Evolutionary conservation across 2,329 filamentous ascomycete species (phyloP).

Genomic region (Botrytis tulipae): DNA sequence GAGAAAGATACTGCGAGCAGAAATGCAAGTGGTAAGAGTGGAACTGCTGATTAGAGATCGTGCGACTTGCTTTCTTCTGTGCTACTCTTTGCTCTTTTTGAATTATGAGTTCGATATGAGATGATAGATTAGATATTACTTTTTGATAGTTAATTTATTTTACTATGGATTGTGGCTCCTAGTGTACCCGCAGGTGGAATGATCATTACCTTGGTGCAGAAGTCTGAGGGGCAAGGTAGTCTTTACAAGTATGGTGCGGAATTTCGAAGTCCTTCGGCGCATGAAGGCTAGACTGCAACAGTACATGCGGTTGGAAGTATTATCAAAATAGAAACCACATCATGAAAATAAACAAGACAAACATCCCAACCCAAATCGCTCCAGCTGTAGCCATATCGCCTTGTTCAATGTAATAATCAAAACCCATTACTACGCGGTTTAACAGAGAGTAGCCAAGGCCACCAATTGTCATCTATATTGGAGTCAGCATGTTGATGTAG

Average conservation of each 20-base stretch:
- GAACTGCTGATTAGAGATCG: slow-evolving; percentile 39
- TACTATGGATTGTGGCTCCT: background rate
- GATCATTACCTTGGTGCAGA: background rate
- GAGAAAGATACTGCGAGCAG: slow-evolving; percentile 50
- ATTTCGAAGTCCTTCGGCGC: background rate
- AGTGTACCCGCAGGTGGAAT: background rate
- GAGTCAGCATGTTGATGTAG: no score
- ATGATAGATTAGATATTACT: background rate
- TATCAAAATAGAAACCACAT: background rate
- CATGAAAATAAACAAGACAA: background rate
- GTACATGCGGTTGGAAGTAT: background rate
- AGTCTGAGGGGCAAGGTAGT: background rate
- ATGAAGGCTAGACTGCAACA: background rate
- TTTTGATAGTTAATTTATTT: background rate
- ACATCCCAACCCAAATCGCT: background rate
- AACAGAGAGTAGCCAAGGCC: no score
- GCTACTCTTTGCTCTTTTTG: background rate
- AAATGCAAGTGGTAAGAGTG: slow-evolving; percentile 59
- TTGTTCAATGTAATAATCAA: background rate
- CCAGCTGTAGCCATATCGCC: background rate
- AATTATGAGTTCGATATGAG: background rate
- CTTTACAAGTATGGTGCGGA: background rate
- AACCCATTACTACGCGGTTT: no score
- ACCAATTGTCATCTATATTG: no score
- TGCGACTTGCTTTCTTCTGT: background rate